Conservation (phyloP, 2,329 filamentous ascomycete species). For the Monilinia aucupariae region DNA sequence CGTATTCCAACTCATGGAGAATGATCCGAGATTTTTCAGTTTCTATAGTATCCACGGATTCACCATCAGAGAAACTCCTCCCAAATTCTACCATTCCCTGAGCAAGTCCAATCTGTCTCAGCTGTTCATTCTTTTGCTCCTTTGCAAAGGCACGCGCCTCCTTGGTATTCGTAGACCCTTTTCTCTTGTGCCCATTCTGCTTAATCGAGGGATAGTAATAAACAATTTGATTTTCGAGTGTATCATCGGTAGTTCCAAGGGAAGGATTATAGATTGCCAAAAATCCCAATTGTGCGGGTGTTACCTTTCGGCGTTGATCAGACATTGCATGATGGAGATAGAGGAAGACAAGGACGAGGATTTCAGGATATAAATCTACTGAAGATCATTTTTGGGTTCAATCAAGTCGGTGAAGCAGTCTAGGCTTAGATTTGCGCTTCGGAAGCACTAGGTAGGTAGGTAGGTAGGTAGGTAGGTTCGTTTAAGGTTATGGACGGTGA, state of each 20-base stretch:
- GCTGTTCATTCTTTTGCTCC: constrained; percentile 74
- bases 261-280: constrained; percentile 93
- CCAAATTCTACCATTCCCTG: constrained; percentile 96
- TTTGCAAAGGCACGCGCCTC: constrained; percentile 37
- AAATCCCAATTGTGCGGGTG: constrained; percentile 80
- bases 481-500: background rate
- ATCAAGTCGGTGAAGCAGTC: background rate
- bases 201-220: constrained; percentile 59
- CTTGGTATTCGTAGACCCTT: constrained; percentile 12
- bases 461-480: background rate
- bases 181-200: constrained; percentile 14
- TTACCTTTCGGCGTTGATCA: constrained; percentile 23
- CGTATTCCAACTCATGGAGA: constrained; percentile 77
- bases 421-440: background rate
- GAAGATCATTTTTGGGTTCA: background rate
- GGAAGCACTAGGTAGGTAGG: background rate
- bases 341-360: background rate
- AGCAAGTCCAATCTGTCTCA: constrained; percentile 89
- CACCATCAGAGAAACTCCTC: constrained; percentile 74
- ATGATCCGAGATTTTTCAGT: constrained; percentile 84
- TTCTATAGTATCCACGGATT: constrained; percentile 77
- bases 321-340: constrained; percentile 31
- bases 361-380: background rate
- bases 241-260: constrained; percentile 56
- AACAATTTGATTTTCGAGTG: constrained; percentile 74